Percentiles rank a stretch among this genome's conserved stretches.
These are phyloP conservation scores for Plasmodium gonderi DNA, from an alignment of 169 alveolate species.

Conservation along the genomic window DNA sequence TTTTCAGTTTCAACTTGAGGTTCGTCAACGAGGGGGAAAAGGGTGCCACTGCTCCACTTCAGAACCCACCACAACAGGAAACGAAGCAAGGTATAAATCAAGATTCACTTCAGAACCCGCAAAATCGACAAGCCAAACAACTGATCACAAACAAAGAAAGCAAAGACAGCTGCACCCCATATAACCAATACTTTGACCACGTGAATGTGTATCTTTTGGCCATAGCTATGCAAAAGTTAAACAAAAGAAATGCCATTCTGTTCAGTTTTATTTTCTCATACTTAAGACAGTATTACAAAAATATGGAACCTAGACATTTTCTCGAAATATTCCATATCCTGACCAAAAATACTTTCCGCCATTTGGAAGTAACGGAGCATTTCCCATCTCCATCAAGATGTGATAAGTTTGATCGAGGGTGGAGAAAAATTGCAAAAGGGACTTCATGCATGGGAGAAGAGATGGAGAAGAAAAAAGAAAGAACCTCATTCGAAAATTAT, in stretches of 20 bases:
- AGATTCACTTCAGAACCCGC: not conserved
- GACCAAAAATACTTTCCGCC: conserved; percentile 15
- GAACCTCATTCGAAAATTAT: too few species aligned
- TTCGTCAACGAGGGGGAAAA: not conserved
- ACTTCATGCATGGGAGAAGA: not conserved
- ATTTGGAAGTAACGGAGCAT: not conserved
- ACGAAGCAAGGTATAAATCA: too few species aligned
- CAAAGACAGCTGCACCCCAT: not conserved
- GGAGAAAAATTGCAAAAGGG: too few species aligned
- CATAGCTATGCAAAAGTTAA: conserved; percentile 36
- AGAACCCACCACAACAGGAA: not conserved
- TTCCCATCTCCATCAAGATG: not conserved
- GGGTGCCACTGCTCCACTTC: too few species aligned
- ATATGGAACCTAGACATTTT: conserved; percentile 57
- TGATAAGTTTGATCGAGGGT: too few species aligned
- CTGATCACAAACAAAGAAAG: not conserved
- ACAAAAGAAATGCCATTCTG: conserved; percentile 25
- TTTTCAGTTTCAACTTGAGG: conserved; percentile 23
- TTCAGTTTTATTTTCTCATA: conserved; percentile 29
- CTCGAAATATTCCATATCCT: conserved; percentile 14
- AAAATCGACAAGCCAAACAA: not conserved
- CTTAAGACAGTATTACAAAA: not conserved
- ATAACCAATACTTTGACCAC: conserved; percentile 35
- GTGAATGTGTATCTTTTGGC: conserved; percentile 42
- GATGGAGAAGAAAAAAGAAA: too few species aligned